Evolutionary conservation across 345 rosid species (phyloP).

Genomic region (Eucalyptus pauciflora): DNA sequence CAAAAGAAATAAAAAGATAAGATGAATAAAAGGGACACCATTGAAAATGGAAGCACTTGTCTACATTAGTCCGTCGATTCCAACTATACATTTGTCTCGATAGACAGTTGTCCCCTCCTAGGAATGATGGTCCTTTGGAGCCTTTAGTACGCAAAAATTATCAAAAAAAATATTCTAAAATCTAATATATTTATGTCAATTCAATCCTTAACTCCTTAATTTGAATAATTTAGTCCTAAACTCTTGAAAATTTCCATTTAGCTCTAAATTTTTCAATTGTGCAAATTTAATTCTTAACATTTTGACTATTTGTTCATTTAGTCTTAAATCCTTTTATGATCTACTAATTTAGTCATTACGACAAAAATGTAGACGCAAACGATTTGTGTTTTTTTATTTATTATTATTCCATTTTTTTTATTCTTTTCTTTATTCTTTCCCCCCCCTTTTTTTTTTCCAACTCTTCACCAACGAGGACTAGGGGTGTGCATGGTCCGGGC

Average conservation of each 20-base stretch:
- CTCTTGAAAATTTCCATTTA: background rate
- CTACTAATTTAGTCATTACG: background rate
- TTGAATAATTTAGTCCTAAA: background rate
- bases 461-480: background rate
- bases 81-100: background rate
- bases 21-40: background rate
- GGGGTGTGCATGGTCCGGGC: too few species aligned
- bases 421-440: too few species aligned
- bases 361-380: too few species aligned
- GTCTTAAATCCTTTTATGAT: background rate
- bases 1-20: background rate
- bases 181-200: background rate
- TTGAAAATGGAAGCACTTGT: background rate
- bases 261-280: background rate
- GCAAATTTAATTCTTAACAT: background rate
- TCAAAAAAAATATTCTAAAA: too few species aligned
- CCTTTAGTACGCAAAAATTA: background rate
- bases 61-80: background rate
- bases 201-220: background rate
- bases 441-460: background rate
- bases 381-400: too few species aligned
- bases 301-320: fast-evolving
- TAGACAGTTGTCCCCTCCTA: background rate
- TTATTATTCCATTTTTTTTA: too few species aligned
- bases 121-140: background rate